Evolutionary conservation across 1,284 basidiomycete genomes (phyloP).

Genomic region (Golubevia sp.): DNA sequence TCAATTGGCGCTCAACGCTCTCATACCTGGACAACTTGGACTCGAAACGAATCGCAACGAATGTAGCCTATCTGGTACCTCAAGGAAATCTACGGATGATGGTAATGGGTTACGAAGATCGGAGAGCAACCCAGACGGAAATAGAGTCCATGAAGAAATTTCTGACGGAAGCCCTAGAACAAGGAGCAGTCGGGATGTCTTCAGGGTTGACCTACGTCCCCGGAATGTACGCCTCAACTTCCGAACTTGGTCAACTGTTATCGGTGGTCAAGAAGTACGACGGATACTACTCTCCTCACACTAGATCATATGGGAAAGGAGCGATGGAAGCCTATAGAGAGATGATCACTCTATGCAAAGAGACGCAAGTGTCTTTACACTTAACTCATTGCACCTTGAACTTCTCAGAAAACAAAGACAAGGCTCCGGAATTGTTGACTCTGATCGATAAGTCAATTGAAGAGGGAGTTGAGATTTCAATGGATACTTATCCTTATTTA

Average conservation of each 20-base stretch:
- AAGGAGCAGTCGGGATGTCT: conserved; percentile 62
- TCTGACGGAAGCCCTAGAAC: conserved; percentile 39
- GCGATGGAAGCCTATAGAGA: conserved; percentile 58
- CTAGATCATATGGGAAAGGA: conserved; percentile 55
- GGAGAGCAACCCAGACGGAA: conserved; percentile 29
- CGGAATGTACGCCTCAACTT: conserved; percentile 62
- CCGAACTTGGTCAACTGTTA: conserved; percentile 55
- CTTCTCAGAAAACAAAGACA: conserved; percentile 58
- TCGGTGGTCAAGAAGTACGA: conserved; percentile 39
- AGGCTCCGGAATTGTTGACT: conserved; percentile 43
- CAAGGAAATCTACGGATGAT: conserved; percentile 61
- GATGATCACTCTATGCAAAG: conserved; percentile 52
- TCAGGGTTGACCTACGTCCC: conserved; percentile 62
- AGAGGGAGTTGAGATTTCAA: conserved; percentile 46
- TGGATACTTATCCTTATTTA: conserved; percentile 62
- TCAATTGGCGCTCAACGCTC: conserved; percentile 40
- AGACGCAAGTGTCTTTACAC: conserved; percentile 57
- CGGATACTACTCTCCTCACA: conserved; percentile 61
- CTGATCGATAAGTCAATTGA: conserved; percentile 44
- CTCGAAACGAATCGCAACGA: conserved; percentile 48
- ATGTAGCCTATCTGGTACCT: conserved; percentile 61
- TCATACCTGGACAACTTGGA: conserved; percentile 60
- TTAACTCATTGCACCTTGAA: conserved; percentile 62
- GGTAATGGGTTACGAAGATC: conserved; percentile 54
- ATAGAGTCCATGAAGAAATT: conserved; percentile 41